Percentiles rank a stretch among this genome's conserved stretches.
phyloP scores from a whole-genome alignment of 176 grass and related monocot species.

The Rhynchospora tenuis region DNA sequence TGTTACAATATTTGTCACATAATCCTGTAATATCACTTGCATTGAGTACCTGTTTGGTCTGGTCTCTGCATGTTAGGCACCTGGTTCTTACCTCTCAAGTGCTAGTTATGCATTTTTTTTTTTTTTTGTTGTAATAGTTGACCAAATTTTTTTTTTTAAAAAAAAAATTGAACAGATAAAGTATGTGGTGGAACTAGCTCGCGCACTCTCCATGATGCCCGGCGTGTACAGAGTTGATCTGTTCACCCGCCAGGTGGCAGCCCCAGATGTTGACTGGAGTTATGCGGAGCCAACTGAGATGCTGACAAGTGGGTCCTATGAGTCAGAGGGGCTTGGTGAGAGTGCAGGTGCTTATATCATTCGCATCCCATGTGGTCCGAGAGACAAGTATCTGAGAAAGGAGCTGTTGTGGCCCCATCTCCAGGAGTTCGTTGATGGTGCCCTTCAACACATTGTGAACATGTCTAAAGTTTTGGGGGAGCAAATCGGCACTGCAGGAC shows the following conservation, averaged over 20 bases:
- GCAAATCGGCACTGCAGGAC: slow-evolving; percentile 61
- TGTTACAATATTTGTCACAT: neutral
- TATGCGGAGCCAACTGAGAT: slow-evolving; percentile 94
- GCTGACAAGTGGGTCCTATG: slow-evolving; percentile 51
- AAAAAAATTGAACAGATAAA: slow-evolving; percentile 49
- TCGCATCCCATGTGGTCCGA: slow-evolving; percentile 71
- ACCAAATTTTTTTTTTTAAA: neutral
- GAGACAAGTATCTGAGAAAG: slow-evolving; percentile 67
- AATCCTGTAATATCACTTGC: neutral
- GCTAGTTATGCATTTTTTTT: neutral
- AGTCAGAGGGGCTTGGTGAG: slow-evolving; percentile 62
- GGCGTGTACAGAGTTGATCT: slow-evolving; percentile 89
- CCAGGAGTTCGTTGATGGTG: slow-evolving; percentile 85
- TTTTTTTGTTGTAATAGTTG: neutral
- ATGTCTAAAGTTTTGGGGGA: slow-evolving; percentile 84
- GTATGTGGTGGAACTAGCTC: slow-evolving; percentile 90
- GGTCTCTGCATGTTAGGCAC: neutral
- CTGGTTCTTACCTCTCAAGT: neutral
- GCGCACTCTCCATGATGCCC: slow-evolving; percentile 87
- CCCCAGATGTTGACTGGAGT: slow-evolving; percentile 94
- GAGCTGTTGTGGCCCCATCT: slow-evolving; percentile 86
- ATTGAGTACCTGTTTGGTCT: neutral
- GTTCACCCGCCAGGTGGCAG: slow-evolving; percentile 89
- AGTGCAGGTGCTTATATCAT: slow-evolving; percentile 85
- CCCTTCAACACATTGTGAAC: slow-evolving; percentile 84